A percentile compares a stretch with the other conserved stretches of the same genome.
Evolutionary conservation across 1,139 yeast genomes (phyloP).

Genomic region (Scheffersomyces quercinus): DNA sequence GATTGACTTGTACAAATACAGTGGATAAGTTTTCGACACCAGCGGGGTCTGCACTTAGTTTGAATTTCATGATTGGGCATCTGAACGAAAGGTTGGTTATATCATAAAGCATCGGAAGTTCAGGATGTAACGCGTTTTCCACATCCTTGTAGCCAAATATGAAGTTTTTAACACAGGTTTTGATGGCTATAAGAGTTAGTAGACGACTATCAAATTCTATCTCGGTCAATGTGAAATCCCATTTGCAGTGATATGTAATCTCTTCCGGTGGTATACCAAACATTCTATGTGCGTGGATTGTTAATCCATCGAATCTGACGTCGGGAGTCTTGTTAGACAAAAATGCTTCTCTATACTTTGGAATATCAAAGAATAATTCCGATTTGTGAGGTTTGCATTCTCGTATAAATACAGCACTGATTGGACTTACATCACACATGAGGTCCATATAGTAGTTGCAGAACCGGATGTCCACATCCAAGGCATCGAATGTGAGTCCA

Average conservation of each 20-base stretch:
- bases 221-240: conserved; percentile 77
- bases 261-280: conserved; percentile 90
- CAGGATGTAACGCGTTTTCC: conserved; percentile 69
- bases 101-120: conserved; percentile 62
- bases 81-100: conserved; percentile 59
- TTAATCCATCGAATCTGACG: conserved; percentile 60
- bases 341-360: conserved; percentile 22
- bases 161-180: conserved; percentile 46
- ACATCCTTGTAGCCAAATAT: conserved; percentile 66
- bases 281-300: conserved; percentile 84
- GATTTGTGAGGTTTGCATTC: conserved; percentile 12
- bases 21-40: conserved; percentile 14
- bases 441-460: conserved; percentile 92
- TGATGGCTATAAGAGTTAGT: conserved; percentile 46
- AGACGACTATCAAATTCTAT: conserved; percentile 56
- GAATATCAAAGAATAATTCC: conserved; percentile 26
- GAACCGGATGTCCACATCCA: conserved; percentile 79
- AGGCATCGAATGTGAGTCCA: conserved; percentile 60
- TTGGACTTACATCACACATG: conserved; percentile 58
- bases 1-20: conserved; percentile 21
- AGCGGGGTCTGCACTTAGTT: conserved; percentile 17
- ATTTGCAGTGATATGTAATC: conserved; percentile 84
- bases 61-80: conserved; percentile 37
- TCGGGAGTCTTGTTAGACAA: conserved; percentile 31
- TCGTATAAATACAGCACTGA: conserved; percentile 34